Base-by-base conservation (phyloP, 768 basidiomycete genomes). In the Lactifluus subvellereus region DNA sequence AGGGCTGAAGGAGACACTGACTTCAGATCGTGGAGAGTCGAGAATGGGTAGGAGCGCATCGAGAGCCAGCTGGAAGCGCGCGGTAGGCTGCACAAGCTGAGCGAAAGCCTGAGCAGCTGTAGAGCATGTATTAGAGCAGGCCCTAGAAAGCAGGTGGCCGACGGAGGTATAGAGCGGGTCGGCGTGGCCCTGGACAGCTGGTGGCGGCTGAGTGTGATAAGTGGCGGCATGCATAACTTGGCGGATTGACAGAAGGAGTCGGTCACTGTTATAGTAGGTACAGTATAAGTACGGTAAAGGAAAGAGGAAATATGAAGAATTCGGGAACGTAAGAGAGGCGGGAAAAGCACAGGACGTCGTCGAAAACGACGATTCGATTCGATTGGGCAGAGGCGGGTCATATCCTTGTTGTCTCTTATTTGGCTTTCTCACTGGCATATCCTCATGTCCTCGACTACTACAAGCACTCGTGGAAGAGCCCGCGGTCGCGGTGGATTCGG, bases 31-130 rank as follows among this genome's bases (percentile, higher is more conserved):
- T 33, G 65, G 53, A 27, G 76, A 76, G 69, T 79, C 86, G 69
- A 91, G 80, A 69, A 88, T 76, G 14, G 89, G 89, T 73, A 91
- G 77, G 71, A 91, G 76, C 77, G 85, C 86, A 77, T 91, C 89
- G 68, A 91, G 82, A 70, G 89, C 89, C 74, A 91, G 82, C 79
- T 90, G 88, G 75, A 91, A 91, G 66, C 88, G 83, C 75, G 86
- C 81, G 55, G 82, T 84, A 22, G 85, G 85, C 72, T 87, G 87
- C 22, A 91, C 87, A 61, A 89, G 82, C 73, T 89, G 86, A 40
- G 79, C 76, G 73, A 89, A 91, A 0, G 88, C 86, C 69, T 86
- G 83, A 48, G 87, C 86, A 7, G 86, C 88, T 16, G 86, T 85
- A 58, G 87, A 89, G 75, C 89, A 91, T 47, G 89, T 87, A 61